Base-by-base conservation (phyloP, 2,329 filamentous ascomycete genomes). In the Aureobasidium zeae region DNA sequence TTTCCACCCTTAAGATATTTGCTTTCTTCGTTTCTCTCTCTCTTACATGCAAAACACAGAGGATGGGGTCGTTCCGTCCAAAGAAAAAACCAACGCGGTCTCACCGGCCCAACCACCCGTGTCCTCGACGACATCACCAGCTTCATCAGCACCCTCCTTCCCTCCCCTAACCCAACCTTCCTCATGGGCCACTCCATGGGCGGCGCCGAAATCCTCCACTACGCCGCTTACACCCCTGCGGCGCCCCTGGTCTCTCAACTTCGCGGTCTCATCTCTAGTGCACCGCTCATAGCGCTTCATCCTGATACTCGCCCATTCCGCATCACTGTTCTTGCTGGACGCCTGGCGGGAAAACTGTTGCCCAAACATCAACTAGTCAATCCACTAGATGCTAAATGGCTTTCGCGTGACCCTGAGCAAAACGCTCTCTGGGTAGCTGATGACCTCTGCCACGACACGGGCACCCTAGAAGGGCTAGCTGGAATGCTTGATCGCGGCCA, bases 121-220 rank as follows among this genome's bases (percentile, higher is more conserved):
- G 85, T 94, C 45, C 67, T 94, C 32, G 71, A 74, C 46, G 88
- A 95, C 61, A 79, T 94, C 44, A 83, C 79, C 9, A 79, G 79
- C 31, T 86, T 95, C 60, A 70, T 91, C 52, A 70, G 70, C 47
- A 66, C 68, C 22, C 73, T 81, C 49, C 65, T 80, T 4, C 49
- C 47, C 17, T 59, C 63, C 29, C 37, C 37, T 4, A 49, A 63
- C 2, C 86, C 86, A 0, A 58, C 93, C 12, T 95, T 94, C 64
- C 72, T 95, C 15, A 78, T 91, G 69, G 88, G 88, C 42, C 86
- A 94, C 63, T 87, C 81, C 16, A 94, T 94, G 86, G 88, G 88
- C 51, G 88, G 88, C 47, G 85, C 79, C 17, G 74, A 93, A 63
- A 74, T 79, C 5, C 66, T 94, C 7, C 78, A 76, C 31, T 80